Evolutionary conservation across 768 basidiomycete species (phyloP).

Genomic region (Lactifluus pinguis): DNA sequence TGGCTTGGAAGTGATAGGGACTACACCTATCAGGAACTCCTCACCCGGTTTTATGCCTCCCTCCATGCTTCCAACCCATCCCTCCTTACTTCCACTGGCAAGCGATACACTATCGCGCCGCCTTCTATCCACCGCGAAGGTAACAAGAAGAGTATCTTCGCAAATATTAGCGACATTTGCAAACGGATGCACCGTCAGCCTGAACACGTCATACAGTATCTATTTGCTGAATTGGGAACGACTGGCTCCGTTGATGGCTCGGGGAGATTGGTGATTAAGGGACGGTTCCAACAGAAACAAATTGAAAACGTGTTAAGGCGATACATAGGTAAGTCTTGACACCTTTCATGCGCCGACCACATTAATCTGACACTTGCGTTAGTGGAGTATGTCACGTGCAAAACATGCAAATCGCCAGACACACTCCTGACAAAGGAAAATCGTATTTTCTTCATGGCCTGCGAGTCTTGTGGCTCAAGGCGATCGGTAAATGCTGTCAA

Average conservation of each 20-base stretch:
- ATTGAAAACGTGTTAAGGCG: slow-evolving; percentile 93
- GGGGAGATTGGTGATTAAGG: slow-evolving; percentile 90
- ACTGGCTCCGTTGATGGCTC: slow-evolving; percentile 91
- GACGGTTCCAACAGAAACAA: slow-evolving; percentile 97
- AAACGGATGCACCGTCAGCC: slow-evolving; percentile 97
- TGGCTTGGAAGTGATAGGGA: slow-evolving; percentile 93
- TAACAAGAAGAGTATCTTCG: slow-evolving; percentile 95
- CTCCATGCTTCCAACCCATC: slow-evolving; percentile 93
- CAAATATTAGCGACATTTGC: slow-evolving; percentile 96
- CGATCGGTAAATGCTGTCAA: slow-evolving; percentile 95
- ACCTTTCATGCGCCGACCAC: neutral
- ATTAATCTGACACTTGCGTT: slow-evolving; percentile 1
- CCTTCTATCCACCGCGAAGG: slow-evolving; percentile 92
- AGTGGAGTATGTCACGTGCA: slow-evolving; percentile 99
- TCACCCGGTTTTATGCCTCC: slow-evolving; percentile 84
- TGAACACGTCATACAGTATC: slow-evolving; percentile 94
- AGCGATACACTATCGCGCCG: slow-evolving; percentile 95
- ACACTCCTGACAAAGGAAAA: slow-evolving; percentile 96
- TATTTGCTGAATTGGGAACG: slow-evolving; percentile 98
- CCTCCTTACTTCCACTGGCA: slow-evolving; percentile 73
- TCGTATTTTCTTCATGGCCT: slow-evolving; percentile 96
- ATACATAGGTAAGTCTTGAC: slow-evolving; percentile 72
- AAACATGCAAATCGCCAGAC: slow-evolving; percentile 98
- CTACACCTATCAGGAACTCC: slow-evolving; percentile 94
- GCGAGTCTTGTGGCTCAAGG: slow-evolving; percentile 83